phyloP scores from a whole-genome alignment of 1,284 basidiomycete genomes.

The Phellinidium pouzarii region DNA sequence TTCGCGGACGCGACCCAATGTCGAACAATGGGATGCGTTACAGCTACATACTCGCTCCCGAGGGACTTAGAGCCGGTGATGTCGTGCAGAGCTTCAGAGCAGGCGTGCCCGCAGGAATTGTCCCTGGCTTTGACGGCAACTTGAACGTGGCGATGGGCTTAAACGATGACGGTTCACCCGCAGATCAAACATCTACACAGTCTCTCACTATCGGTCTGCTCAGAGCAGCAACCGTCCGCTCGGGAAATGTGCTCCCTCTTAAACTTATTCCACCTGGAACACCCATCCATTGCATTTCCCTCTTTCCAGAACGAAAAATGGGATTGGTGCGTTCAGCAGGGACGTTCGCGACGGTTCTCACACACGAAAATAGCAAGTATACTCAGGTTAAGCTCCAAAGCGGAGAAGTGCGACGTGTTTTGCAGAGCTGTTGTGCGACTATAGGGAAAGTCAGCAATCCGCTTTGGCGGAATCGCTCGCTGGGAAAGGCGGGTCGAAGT shows the following conservation, averaged over 20 bases:
- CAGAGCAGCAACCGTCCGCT: conserved; percentile 79
- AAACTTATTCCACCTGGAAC: conserved; percentile 90
- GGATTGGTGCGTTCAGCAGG: conserved; percentile 89
- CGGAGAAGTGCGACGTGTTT: conserved; percentile 87
- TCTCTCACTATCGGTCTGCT: conserved; percentile 83
- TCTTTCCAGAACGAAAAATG: conserved; percentile 72
- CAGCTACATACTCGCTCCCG: conserved; percentile 90
- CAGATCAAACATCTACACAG: conserved; percentile 37
- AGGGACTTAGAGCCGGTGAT: conserved; percentile 85
- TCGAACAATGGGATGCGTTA: conserved; percentile 44
- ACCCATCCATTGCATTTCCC: conserved; percentile 80
- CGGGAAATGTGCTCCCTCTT: conserved; percentile 91
- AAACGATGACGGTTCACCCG: conserved; percentile 17
- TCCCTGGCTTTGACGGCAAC: conserved; percentile 54
- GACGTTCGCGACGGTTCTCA: conserved; percentile 76
- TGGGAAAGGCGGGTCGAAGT: conserved; percentile 90
- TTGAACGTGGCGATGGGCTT: conserved; percentile 41
- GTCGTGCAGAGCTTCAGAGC: conserved; percentile 82
- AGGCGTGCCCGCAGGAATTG: conserved; percentile 72
- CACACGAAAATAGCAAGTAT: conserved; percentile 66
- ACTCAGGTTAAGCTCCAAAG: conserved; percentile 85
- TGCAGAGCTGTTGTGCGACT: conserved; percentile 81
- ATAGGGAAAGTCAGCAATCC: conserved; percentile 92
- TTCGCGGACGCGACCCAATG: conserved; percentile 53
- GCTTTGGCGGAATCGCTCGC: conserved; percentile 76